Evolutionary conservation across 306 rosid genomes (phyloP), one percentile per base, ranked within the genome.

Genomic region (Prunus dulcis): DNA sequence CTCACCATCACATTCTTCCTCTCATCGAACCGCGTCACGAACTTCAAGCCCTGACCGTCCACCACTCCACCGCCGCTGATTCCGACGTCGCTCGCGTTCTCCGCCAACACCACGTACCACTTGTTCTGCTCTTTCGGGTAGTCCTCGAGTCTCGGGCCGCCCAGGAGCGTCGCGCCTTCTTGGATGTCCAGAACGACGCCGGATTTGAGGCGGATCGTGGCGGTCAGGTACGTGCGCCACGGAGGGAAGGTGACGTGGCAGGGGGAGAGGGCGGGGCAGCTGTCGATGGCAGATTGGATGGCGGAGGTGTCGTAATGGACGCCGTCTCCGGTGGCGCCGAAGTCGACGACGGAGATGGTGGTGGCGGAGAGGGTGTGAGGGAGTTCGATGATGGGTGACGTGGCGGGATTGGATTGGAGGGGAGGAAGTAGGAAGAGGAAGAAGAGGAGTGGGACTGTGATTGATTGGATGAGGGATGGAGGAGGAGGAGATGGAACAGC

Each of bases 1-100:
- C 98, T 95, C 60, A 95, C 96, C 98, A 95, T 95, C 4, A 95
- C 78, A 64, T 95, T 92, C 95, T 95, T 95, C 91, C 86, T 82
- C 82, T 55, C 63, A 64, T 92, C 82, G 50, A 88, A 79, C 78
- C 88, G 84, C 86, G 83, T 82, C n/a, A 94, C 97, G 14, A 89
- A 92, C 38, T 77, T 74, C 90, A 55, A 50, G 18, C 97, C 95
- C 75, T 94, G 97, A 1, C 98, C 98, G n/a, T 89, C 97, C 76
- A 91, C 85, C 71, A 83, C 88, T 3, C 98, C 97, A n/a, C 98
- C 97, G 71, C 98, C 97, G 19, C 70, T 64, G 75, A 93, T 91
- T 67, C 91, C 98, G 3, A 93, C 98, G 28, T 83, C 86, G 63
- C 79, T 84, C 71, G 89, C 92, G 72, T 91, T 88, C 92, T 88